Evolutionary conservation across 768 basidiomycete genomes (phyloP).

Genomic region (Phaffia australis): DNA sequence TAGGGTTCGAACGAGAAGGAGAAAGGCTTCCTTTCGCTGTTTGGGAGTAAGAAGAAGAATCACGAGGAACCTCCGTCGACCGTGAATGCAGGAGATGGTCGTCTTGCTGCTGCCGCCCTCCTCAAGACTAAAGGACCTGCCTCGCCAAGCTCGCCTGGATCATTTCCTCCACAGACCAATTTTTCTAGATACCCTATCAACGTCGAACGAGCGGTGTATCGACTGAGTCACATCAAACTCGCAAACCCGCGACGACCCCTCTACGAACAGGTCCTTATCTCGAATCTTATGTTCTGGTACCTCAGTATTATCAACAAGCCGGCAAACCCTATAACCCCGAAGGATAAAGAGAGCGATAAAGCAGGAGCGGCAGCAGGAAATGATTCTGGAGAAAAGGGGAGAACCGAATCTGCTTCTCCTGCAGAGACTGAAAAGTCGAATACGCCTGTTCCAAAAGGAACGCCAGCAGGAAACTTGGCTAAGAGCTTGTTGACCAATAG

Average conservation of each 20-base stretch:
- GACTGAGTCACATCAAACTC: conserved; percentile 94
- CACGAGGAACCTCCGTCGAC: conserved; percentile 46
- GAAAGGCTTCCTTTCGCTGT: conserved; percentile 74
- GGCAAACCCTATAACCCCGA: conserved; percentile 42
- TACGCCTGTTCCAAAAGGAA: conserved; percentile 19
- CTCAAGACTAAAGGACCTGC: conserved; percentile 69
- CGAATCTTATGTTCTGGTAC: conserved; percentile 93
- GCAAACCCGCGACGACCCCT: conserved; percentile 92
- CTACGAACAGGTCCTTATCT: conserved; percentile 72
- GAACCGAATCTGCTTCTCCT: conserved; percentile 28
- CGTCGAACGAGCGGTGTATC: conserved; percentile 94
- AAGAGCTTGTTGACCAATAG: conserved; percentile 27
- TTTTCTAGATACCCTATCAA: conserved; percentile 91
- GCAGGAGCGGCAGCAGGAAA: conserved; percentile 37
- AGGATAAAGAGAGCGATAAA: conserved; percentile 35
- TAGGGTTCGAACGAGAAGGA: conserved; percentile 47
- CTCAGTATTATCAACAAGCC: conserved; percentile 93
- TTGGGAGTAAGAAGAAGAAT: conserved; percentile 76
- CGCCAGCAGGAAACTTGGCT: conserved; percentile 21
- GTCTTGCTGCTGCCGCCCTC: conserved; percentile 75
- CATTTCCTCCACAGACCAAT: conserved; percentile 35
- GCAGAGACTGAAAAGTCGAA: conserved; percentile 25
- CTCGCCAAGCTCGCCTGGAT: conserved; percentile 43
- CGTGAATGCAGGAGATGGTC: conserved; percentile 47
- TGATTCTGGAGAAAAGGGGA: conserved; percentile 39